Conservation (phyloP, 495 filamentous ascomycete species). For the Lindgomyces ingoldianus region DNA sequence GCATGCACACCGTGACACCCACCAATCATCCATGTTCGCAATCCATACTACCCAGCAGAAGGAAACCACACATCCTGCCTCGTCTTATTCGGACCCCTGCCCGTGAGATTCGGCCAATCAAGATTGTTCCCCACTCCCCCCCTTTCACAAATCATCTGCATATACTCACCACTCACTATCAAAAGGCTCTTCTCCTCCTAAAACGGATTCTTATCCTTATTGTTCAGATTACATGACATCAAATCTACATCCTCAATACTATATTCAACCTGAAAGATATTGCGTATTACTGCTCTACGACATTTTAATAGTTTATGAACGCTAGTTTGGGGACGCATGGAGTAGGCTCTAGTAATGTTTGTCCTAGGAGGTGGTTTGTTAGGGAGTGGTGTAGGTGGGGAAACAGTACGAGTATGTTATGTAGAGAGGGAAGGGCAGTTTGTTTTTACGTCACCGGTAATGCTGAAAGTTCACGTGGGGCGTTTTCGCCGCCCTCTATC, state of each 20-base stretch:
- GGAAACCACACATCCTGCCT: not conserved
- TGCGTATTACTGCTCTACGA: not conserved
- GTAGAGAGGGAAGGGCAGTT: not conserved
- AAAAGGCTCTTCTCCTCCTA: not conserved
- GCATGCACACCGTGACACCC: no score
- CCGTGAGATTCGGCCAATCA: constrained; percentile 1
- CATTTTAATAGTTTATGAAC: not conserved
- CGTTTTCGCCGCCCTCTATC: no score
- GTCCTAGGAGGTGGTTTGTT: not conserved
- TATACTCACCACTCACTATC: not conserved
- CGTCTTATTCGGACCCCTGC: not conserved
- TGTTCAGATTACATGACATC: not conserved
- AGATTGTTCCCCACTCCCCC: not conserved
- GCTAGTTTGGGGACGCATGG: not conserved
- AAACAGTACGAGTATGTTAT: not conserved
- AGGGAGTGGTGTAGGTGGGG: not conserved
- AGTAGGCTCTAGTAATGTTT: not conserved
- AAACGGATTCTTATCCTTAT: not conserved
- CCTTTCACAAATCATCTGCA: not conserved
- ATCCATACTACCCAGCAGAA: no score
- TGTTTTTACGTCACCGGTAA: not conserved
- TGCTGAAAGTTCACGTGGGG: not conserved
- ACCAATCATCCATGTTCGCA: no score
- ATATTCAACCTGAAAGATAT: not conserved
- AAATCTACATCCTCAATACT: not conserved